These are phyloP conservation scores for Paramarasmius palmivorus DNA, from an alignment of 1,284 basidiomycete genomes.

Conservation along the genomic window DNA sequence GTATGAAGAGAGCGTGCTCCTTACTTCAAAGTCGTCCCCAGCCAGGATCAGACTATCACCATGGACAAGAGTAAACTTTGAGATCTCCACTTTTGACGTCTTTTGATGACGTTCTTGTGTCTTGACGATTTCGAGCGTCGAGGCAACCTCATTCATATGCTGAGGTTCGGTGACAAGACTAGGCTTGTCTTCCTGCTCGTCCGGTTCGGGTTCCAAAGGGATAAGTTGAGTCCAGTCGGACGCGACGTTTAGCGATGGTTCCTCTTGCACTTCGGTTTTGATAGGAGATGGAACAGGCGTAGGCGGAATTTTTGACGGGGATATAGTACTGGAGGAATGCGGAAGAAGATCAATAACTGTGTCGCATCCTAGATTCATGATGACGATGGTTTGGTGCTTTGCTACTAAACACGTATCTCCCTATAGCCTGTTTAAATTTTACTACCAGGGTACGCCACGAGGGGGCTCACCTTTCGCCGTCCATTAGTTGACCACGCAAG, in stretches of 20 bases:
- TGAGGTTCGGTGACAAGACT: too few relatives aligned
- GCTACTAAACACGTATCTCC: slow-evolving; percentile 7
- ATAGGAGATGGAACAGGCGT: neutral
- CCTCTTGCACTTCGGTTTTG: too few relatives aligned
- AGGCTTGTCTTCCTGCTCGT: too few relatives aligned
- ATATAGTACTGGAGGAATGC: slow-evolving; percentile 12
- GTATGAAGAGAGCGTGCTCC: neutral
- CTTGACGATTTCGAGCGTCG: too few relatives aligned
- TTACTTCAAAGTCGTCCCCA: slow-evolving; percentile 19
- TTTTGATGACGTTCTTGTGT: neutral
- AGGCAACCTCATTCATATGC: too few relatives aligned
- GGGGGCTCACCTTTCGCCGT: slow-evolving; percentile 3
- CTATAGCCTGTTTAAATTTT: slow-evolving; percentile 1
- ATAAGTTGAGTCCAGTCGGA: too few relatives aligned
- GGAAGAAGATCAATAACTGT: slow-evolving; percentile 14
- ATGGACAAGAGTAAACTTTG: slow-evolving; percentile 17
- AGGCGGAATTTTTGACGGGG: neutral
- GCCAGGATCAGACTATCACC: slow-evolving; percentile 19
- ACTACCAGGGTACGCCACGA: neutral
- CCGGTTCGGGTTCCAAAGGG: too few relatives aligned
- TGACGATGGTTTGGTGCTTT: slow-evolving; percentile 8
- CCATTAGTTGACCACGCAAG: slow-evolving; percentile 13
- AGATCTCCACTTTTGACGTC: slow-evolving; percentile 6
- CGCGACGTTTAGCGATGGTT: too few relatives aligned
- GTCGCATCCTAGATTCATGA: slow-evolving; percentile 20